These are phyloP conservation scores for Geopyxis carbonaria DNA, from an alignment of 495 filamentous ascomycete species.

Conservation along the genomic window DNA sequence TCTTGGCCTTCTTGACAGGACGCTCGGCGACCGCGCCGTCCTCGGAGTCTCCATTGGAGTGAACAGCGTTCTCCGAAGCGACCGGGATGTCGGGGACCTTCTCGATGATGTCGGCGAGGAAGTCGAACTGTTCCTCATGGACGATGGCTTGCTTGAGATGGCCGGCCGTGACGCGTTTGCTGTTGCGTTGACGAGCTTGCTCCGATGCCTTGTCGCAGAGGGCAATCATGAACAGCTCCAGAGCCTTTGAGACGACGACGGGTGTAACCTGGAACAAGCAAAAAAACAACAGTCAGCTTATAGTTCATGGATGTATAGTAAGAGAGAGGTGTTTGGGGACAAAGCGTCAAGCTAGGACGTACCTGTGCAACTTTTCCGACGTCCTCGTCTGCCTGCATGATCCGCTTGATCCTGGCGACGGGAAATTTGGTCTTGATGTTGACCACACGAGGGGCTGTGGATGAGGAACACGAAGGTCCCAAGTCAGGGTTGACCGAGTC, in stretches of 20 bases:
- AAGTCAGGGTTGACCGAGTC: too few species aligned
- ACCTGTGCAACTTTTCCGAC: conserved; percentile 97
- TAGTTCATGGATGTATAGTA: neutral
- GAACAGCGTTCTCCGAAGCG: conserved; percentile 8
- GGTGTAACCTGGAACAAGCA: conserved; percentile 27
- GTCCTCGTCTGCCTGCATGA: conserved; percentile 99
- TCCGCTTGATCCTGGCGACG: conserved; percentile 93
- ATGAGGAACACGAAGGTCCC: neutral
- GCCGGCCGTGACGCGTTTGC: conserved; percentile 72
- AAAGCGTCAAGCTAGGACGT: conserved; percentile 26
- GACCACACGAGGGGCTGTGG: conserved; percentile 26
- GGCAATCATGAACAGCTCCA: conserved; percentile 94
- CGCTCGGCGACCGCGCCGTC: conserved; percentile 11
- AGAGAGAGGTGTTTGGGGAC: neutral
- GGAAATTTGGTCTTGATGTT: conserved; percentile 91
- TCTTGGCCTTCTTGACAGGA: conserved; percentile 16
- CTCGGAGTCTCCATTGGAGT: conserved; percentile 7
- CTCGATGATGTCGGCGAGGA: conserved; percentile 74
- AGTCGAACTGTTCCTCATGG: conserved; percentile 80
- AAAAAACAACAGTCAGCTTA: neutral
- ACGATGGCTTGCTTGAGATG: conserved; percentile 82
- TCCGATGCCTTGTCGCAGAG: conserved; percentile 74
- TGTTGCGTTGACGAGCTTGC: conserved; percentile 61
- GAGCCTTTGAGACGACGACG: conserved; percentile 43
- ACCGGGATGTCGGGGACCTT: conserved; percentile 59